These are phyloP conservation scores for Nicotiana otophora DNA, from an alignment of 257 asterid species.

Conservation along the genomic window DNA sequence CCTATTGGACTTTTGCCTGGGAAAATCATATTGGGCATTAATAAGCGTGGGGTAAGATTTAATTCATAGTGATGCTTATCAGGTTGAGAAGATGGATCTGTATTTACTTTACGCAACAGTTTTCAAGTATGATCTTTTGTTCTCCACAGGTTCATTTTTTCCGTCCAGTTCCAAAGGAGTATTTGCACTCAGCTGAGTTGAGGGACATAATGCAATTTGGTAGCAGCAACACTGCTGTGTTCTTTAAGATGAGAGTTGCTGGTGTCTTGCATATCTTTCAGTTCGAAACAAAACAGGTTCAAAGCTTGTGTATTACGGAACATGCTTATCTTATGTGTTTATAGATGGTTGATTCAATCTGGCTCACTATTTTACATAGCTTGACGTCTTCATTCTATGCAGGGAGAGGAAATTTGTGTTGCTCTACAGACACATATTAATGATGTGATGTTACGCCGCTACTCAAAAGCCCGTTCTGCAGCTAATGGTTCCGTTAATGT, in stretches of 20 bases:
- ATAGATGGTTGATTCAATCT: not conserved
- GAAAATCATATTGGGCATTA: constrained; percentile 80
- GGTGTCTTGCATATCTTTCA: constrained; percentile 96
- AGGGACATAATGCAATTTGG: constrained; percentile 99
- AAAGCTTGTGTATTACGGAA: not conserved
- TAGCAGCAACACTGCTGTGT: constrained; percentile 95
- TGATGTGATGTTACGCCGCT: constrained; percentile 95
- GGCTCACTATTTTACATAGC: not conserved
- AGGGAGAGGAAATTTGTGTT: constrained; percentile 99
- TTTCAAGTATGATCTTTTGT: constrained; percentile 9
- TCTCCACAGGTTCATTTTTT: constrained; percentile 83
- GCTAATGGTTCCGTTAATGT: constrained; percentile 74
- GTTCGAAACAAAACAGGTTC: constrained; percentile 95
- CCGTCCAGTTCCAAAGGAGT: constrained; percentile 98
- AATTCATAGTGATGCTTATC: not conserved
- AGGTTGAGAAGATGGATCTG: not conserved
- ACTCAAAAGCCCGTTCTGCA: constrained; percentile 88
- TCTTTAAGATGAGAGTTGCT: constrained; percentile 99
- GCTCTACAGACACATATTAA: constrained; percentile 99
- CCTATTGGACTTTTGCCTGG: constrained; percentile 99
- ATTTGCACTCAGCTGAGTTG: constrained; percentile 93
- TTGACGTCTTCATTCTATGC: constrained; percentile 19
- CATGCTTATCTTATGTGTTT: not conserved
- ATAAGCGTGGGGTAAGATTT: constrained; percentile 90
- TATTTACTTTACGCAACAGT: not conserved